phyloP scores from a whole-genome alignment of 345 rosid genomes.

The Salix caprea region DNA sequence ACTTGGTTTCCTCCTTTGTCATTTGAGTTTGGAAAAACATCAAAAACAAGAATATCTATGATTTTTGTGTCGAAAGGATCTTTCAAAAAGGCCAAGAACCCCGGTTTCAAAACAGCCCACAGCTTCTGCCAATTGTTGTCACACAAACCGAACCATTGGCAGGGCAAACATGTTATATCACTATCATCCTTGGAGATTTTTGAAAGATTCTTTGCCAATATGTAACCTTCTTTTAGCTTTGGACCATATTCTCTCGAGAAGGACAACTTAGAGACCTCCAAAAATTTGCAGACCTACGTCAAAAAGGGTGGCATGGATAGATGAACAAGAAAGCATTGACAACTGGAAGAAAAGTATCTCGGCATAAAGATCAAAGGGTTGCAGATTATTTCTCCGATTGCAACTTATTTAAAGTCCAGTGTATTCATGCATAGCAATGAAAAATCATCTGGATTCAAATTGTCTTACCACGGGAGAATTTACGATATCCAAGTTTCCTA shows the following conservation, averaged over 20 bases:
- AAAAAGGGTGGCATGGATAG: background rate
- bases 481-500: slow-evolving; percentile 78
- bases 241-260: slow-evolving; percentile 76
- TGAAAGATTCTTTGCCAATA: slow-evolving; percentile 64
- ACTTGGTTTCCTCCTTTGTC: slow-evolving; percentile 28
- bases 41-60: slow-evolving; percentile 76
- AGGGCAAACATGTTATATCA: slow-evolving; percentile 39
- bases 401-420: no score
- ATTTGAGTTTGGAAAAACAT: slow-evolving; percentile 35
- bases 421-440: background rate
- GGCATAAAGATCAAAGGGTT: background rate
- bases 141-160: slow-evolving; percentile 50
- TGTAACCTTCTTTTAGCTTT: slow-evolving; percentile 86
- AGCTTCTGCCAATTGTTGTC: slow-evolving; percentile 69
- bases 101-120: slow-evolving; percentile 94
- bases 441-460: background rate
- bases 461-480: slow-evolving; percentile 70
- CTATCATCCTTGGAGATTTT: slow-evolving; percentile 26
- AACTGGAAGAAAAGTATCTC: background rate
- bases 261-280: slow-evolving; percentile 86
- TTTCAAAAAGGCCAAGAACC: slow-evolving; percentile 82
- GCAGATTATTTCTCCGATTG: background rate
- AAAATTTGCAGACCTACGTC: slow-evolving; percentile 80
- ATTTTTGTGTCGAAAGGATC: slow-evolving; percentile 64
- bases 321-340: background rate